Conservation (phyloP, 1,284 basidiomycete species). For the Malassezia vespertilionis region DNA sequence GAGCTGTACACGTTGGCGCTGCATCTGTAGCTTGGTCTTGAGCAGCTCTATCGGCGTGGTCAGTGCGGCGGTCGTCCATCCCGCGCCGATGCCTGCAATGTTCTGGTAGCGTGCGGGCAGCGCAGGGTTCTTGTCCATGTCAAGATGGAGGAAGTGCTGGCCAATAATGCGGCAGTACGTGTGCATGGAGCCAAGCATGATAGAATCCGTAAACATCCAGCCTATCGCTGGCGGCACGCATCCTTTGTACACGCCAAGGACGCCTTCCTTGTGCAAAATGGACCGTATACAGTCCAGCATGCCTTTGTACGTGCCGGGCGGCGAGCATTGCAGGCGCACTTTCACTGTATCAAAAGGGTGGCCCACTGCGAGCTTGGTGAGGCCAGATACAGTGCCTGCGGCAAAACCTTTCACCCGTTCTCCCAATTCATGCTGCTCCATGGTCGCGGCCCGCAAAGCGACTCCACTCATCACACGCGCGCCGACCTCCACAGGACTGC, state of each 20-base stretch:
- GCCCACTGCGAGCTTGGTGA: slow-evolving; percentile 49
- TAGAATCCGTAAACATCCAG: slow-evolving; percentile 65
- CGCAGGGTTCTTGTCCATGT: slow-evolving; percentile 14
- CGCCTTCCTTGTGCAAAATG: slow-evolving; percentile 56
- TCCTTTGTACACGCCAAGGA: slow-evolving; percentile 50
- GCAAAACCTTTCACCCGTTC: slow-evolving; percentile 43
- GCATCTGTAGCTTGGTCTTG: slow-evolving; percentile 65
- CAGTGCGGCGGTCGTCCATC: slow-evolving; percentile 61
- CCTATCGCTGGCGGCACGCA: slow-evolving; percentile 59
- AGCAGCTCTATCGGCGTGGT: slow-evolving; percentile 55
- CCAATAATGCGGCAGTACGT: slow-evolving; percentile 26
- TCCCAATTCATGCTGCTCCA: slow-evolving; percentile 3
- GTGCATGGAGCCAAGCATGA: slow-evolving; percentile 61
- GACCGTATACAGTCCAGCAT: slow-evolving; percentile 59
- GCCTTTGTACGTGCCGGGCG: slow-evolving; percentile 59
- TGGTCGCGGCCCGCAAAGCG: too few relatives aligned
- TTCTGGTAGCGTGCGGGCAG: slow-evolving; percentile 29
- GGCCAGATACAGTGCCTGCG: slow-evolving; percentile 46
- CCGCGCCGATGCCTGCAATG: slow-evolving; percentile 62
- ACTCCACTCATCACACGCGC: too few relatives aligned
- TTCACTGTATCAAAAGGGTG: slow-evolving; percentile 60
- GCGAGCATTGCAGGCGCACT: slow-evolving; percentile 62
- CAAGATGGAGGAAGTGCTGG: slow-evolving; percentile 5
- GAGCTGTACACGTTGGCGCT: slow-evolving; percentile 54
- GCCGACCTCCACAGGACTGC: too few relatives aligned